Base-by-base conservation (phyloP, 192 early-diverging fungal genomes). In the Entophlyctis luteolus region DNA sequence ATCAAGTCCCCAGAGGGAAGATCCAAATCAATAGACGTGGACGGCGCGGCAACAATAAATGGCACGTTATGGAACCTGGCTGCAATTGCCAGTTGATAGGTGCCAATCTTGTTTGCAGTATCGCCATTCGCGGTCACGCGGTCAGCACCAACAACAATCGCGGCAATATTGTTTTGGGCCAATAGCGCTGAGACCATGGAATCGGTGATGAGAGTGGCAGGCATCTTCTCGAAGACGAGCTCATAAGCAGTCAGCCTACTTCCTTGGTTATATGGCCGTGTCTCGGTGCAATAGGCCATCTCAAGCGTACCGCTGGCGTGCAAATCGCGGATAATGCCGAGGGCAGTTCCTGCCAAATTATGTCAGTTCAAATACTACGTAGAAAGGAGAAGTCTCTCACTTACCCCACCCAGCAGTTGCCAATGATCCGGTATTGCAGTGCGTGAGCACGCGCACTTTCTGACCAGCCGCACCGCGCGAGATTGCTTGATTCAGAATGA, bases 71-170 rank as follows among this genome's bases (percentile, higher is more conserved):
- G 93, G 74, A 87, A 84, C 46, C 79, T 81, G 8, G 96, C 96
- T 5, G 90, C 79, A 62, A 99, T 94, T 23, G 96, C 95, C 48
- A 99, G 76, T 71, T 99, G 96, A 62, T 98, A 99, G 4, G 95
- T 99, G 14, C 96, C 96, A 60, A 99, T 98, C 74, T 97, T 99
- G 79, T 98, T 98, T 31, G 95, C 94, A 0, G 95, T 98, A 67
- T 99, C 96, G 45, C 96, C 96, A 71, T 98, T 99, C 6, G 86
- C 85, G 4, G 95, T 92, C 1, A 99, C 93, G 20, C 96, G 88
- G 62, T 99, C 96, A 0, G 96, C 96, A 35, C 96, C 96, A 1
- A 99, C 95, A 33, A 99, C 82, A 36, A 99, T 89, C 32, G 94
- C 97, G 1, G 82, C 72, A 25, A 96, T 85, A 34, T 77, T 50